Base-by-base conservation (phyloP, 192 early-diverging fungal genomes). In the Phlyctochytrium bullatum region DNA sequence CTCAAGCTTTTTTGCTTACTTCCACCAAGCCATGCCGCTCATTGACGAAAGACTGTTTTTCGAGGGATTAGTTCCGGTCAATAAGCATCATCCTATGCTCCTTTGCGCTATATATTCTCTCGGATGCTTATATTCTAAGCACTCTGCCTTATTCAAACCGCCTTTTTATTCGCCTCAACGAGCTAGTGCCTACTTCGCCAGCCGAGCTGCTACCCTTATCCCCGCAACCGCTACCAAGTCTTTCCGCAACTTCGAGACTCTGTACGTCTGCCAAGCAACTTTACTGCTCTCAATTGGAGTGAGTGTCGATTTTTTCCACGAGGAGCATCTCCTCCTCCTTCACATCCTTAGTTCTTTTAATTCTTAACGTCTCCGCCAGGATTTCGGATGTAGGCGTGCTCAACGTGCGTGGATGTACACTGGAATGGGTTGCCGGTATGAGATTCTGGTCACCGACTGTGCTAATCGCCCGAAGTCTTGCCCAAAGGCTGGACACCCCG, bases 51-150 rank as follows among this genome's bases (percentile, higher is more conserved):
- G 3, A 0, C 24, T 16, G 36, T 80, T 80, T 59, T 66, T 77
- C 60, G 73, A 74, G 23, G 56, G 69, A 4, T 61, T 80, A 17
- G 57, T 76, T 3, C 69, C 68, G 14, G 35, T 52, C 29, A 82
- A 82, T 66, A 69, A 75, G 24, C 80, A 82, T 54, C 77, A 67
- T 33, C 80, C 74, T 1, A 69, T 74, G 2, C 69, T 78, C 16
- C 61, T 78, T 25, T 52, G 68, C 63, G 65, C 73, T 17, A 67
- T 78, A 58, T 78, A 75, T 63, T 36, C 73, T 12, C 65, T 78
- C 69, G 75, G 75, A 0, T 60, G 50, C 33, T 57, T 65, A 25
- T 76, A 68, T 54, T 76, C 75, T 31, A 35, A 24, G 2, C 67
- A 61, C 23, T 59, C 67, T 14, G 33, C 34, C 0, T 34, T 80